Evolutionary conservation across 2,329 filamentous ascomycete genomes (phyloP).

Genomic region (Paracoccidioides brasiliensis): DNA sequence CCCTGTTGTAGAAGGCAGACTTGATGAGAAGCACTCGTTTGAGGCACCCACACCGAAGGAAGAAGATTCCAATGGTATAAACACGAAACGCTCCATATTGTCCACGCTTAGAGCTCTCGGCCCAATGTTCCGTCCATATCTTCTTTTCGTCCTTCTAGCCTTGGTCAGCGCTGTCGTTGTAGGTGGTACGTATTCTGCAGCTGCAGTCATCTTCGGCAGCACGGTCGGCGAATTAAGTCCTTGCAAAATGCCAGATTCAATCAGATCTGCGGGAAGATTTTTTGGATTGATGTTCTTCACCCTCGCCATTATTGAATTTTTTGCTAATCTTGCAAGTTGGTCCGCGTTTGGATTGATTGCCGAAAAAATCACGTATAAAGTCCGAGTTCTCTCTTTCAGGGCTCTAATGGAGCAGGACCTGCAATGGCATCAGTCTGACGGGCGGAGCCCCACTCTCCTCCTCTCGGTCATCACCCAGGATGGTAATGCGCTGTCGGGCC

Average conservation of each 20-base stretch:
- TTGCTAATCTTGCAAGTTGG: constrained; percentile 50
- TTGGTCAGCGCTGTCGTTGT: constrained; percentile 41
- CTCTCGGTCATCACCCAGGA: constrained; percentile 59
- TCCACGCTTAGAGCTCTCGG: constrained; percentile 15
- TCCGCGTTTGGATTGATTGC: constrained; percentile 45
- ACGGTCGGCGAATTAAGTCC: constrained; percentile 45
- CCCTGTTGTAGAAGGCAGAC: background rate
- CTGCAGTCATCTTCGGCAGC: constrained; percentile 48
- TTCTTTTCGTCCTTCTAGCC: constrained; percentile 35
- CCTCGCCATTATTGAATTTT: constrained; percentile 46
- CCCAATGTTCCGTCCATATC: constrained; percentile 30
- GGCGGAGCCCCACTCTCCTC: constrained; percentile 47
- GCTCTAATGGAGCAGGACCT: constrained; percentile 54
- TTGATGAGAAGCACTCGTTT: constrained; percentile 3
- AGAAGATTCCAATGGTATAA: constrained; percentile 13
- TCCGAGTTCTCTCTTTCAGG: constrained; percentile 51
- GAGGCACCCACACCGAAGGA: constrained; percentile 6
- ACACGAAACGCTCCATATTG: constrained; percentile 3
- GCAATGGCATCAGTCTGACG: constrained; percentile 57
- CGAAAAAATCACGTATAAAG: constrained; percentile 51
- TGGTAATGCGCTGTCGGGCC: constrained; percentile 50
- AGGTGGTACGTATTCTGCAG: constrained; percentile 44
- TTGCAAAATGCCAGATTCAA: constrained; percentile 37
- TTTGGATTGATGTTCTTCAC: constrained; percentile 49
- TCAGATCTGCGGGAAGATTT: constrained; percentile 39